These are phyloP conservation scores for Purshia tridentata DNA, from an alignment of 306 rosid genomes.

Conservation along the genomic window DNA sequence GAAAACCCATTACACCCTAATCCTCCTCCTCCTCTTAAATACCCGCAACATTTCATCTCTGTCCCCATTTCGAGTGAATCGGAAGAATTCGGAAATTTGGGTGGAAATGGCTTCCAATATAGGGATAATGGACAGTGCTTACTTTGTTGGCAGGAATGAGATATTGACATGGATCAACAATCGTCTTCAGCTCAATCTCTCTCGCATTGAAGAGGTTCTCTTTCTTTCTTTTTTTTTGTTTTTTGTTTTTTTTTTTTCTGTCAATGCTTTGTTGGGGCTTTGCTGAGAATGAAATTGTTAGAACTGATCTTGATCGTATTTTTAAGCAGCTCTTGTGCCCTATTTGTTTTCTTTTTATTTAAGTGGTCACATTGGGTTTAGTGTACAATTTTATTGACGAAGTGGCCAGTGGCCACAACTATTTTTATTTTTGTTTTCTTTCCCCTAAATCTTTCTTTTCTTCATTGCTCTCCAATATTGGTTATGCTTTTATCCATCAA, in stretches of 20 bases:
- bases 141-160: slow-evolving; percentile 95
- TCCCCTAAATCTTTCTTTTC: neutral
- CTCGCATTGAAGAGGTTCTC: slow-evolving; percentile 82
- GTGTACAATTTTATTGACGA: neutral
- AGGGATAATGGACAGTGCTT: slow-evolving; percentile 94
- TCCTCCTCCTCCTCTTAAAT: neutral
- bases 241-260: too few relatives aligned
- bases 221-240: neutral
- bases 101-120: slow-evolving; percentile 73
- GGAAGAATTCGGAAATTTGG: slow-evolving; percentile 26
- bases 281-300: neutral
- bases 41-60: neutral
- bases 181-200: slow-evolving; percentile 81
- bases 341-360: neutral
- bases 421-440: neutral
- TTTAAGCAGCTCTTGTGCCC: neutral
- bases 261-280: neutral
- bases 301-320: slow-evolving; percentile 24
- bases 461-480: neutral
- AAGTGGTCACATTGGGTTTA: neutral
- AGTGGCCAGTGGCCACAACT: neutral
- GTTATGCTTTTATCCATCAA: neutral
- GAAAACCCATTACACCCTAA: slow-evolving; percentile 6
- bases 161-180: slow-evolving; percentile 90
- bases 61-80: slow-evolving; percentile 1